phyloP scores from a whole-genome alignment of 768 basidiomycete species.

The Termitomyces eurrhizus region DNA sequence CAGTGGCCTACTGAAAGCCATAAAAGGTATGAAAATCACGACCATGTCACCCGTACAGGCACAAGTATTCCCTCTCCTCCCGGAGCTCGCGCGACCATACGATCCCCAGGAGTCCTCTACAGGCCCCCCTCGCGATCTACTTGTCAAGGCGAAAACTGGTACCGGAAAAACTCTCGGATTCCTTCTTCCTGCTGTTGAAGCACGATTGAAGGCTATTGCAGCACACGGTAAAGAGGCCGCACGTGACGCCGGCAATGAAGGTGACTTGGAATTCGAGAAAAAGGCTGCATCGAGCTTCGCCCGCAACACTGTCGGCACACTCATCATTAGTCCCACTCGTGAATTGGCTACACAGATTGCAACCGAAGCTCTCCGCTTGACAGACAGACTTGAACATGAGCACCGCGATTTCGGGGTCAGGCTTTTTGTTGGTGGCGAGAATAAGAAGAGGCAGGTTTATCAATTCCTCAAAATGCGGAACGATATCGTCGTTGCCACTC shows the following conservation, averaged over 20 bases:
- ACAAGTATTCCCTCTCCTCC: constrained; percentile 72
- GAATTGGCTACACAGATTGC: constrained; percentile 91
- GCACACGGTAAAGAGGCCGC: constrained; percentile 36
- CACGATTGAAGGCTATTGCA: constrained; percentile 59
- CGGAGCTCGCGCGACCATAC: constrained; percentile 58
- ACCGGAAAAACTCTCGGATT: constrained; percentile 90
- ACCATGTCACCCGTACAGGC: constrained; percentile 83
- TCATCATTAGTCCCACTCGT: constrained; percentile 87
- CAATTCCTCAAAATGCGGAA: constrained; percentile 60
- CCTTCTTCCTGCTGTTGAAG: constrained; percentile 82
- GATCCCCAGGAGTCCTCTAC: constrained; percentile 24
- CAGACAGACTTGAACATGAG: constrained; percentile 41
- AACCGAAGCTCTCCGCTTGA: constrained; percentile 68
- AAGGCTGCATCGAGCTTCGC: constrained; percentile 36
- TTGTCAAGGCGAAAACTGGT: constrained; percentile 86
- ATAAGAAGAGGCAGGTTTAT: constrained; percentile 60
- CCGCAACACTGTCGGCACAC: constrained; percentile 53
- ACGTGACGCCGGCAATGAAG: constrained; percentile 35
- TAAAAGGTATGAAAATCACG: constrained; percentile 64
- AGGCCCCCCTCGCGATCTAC: constrained; percentile 53
- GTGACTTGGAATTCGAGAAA: constrained; percentile 25
- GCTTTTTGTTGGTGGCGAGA: constrained; percentile 75
- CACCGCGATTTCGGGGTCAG: constrained; percentile 55
- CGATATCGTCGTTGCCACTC: constrained; percentile 87
- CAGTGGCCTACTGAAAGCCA: constrained; percentile 46